phyloP scores from a whole-genome alignment of 164 flowering plant species.

The Umbellularia californica region DNA sequence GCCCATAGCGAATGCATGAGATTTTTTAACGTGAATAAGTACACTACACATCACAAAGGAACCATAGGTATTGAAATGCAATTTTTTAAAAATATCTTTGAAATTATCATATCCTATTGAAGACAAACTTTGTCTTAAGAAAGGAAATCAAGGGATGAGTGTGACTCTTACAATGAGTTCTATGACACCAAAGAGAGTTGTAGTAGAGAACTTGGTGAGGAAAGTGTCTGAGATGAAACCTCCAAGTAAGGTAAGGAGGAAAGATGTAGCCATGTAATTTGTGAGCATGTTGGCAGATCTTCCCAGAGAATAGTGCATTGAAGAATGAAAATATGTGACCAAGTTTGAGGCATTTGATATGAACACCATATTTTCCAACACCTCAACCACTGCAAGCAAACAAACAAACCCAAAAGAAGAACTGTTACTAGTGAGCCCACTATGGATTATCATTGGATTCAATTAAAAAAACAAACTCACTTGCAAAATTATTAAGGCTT shows the following conservation, averaged over 20 bases:
- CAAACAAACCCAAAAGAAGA: too few species aligned
- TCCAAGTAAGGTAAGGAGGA: conserved; percentile 26
- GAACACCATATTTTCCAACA: conserved; percentile 40
- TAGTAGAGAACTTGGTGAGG: conserved; percentile 29
- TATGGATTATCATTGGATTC: background rate
- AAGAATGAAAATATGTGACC: conserved; percentile 27
- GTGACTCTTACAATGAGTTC: conserved; percentile 14
- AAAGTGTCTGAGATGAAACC: conserved; percentile 39
- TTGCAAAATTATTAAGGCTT: too few species aligned
- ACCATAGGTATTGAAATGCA: too few species aligned
- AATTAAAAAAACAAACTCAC: too few species aligned
- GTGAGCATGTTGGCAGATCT: conserved; percentile 37
- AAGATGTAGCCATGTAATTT: conserved; percentile 35
- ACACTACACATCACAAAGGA: too few species aligned
- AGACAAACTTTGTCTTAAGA: background rate
- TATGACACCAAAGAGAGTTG: conserved; percentile 22
- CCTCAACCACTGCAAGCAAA: conserved; percentile 17
- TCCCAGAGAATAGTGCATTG: conserved; percentile 32
- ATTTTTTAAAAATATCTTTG: too few species aligned
- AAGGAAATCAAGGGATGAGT: background rate
- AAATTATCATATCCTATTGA: too few species aligned
- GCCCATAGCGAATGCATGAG: too few species aligned
- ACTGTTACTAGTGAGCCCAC: background rate
- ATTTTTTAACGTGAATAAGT: too few species aligned
- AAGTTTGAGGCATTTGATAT: conserved; percentile 34